Conservation (phyloP, 2,329 filamentous ascomycete species). For the Arthrobotrys pseudoclavata region DNA sequence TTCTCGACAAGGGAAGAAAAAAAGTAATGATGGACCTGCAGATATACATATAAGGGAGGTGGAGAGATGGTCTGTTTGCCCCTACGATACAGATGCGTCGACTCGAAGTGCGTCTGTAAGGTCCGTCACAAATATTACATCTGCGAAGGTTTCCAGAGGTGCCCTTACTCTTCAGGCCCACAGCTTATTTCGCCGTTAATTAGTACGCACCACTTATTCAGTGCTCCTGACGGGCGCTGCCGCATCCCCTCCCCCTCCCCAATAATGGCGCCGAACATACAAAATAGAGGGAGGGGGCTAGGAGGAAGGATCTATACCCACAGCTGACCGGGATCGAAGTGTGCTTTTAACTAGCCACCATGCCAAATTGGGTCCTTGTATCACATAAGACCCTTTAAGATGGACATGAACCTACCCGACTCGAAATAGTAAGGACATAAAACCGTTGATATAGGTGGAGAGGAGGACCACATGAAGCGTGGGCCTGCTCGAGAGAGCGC, state of each 20-base stretch:
- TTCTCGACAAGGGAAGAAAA: not conserved
- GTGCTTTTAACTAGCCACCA: not conserved
- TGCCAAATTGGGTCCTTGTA: conserved; percentile 21
- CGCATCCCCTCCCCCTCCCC: not conserved
- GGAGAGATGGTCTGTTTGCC: not conserved
- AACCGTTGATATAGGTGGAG: conserved; percentile 24
- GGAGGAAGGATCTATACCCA: conserved; percentile 16
- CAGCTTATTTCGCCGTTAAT: conserved; percentile 30
- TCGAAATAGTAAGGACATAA: conserved; percentile 31
- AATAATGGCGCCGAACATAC: conserved; percentile 2
- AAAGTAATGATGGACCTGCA: not conserved
- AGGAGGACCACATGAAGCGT: conserved; percentile 1
- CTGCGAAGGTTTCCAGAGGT: conserved; percentile 3
- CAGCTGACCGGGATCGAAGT: not conserved
- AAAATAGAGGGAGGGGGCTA: conserved; percentile 13
- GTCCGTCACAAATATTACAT: conserved; percentile 2
- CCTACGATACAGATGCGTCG: not conserved
- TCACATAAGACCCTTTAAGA: not conserved
- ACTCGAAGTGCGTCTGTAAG: not conserved
- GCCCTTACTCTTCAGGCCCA: not conserved
- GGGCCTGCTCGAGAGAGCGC: conserved; percentile 11
- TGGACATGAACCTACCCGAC: conserved; percentile 24
- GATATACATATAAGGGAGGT: not conserved
- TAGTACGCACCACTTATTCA: not conserved
- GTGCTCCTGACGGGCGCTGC: not conserved